Percentiles rank a stretch among this genome's conserved stretches.
Evolutionary conservation across 1,284 basidiomycete genomes (phyloP).

Genomic region (Trichosporon sp.): DNA sequence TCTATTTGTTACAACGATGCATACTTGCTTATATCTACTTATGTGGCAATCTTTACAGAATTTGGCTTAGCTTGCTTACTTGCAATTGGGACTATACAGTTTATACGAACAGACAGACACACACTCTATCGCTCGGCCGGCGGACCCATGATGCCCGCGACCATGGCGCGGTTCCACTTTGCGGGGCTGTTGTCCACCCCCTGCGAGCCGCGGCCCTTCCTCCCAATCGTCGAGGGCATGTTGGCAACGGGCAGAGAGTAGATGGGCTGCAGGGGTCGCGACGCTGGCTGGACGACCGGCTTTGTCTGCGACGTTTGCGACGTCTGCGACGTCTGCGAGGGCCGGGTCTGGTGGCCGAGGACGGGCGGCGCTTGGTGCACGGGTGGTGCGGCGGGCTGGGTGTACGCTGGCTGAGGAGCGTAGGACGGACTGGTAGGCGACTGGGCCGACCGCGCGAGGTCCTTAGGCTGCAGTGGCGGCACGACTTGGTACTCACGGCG

Average conservation of each 20-base stretch:
- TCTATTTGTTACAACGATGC: constrained; percentile 3
- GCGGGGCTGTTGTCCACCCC: constrained; percentile 33
- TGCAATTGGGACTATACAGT: background rate
- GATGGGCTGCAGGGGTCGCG: background rate
- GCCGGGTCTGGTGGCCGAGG: background rate
- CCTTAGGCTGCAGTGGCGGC: background rate
- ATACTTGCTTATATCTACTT: background rate
- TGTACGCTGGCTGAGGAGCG: background rate
- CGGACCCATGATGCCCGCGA: constrained; percentile 43
- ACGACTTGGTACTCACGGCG: constrained; percentile 8
- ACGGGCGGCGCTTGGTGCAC: background rate
- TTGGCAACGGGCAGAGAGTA: background rate
- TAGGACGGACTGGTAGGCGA: background rate
- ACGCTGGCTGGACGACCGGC: background rate
- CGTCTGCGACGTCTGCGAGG: background rate
- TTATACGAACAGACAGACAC: background rate
- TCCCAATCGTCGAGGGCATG: background rate
- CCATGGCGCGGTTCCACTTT: constrained; percentile 42
- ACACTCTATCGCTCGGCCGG: constrained; percentile 22
- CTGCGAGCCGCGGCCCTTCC: background rate
- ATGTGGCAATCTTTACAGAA: background rate
- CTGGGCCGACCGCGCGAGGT: background rate
- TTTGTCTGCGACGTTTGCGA: background rate
- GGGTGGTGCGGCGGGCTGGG: background rate
- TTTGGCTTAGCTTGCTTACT: background rate